Percentiles rank a stretch among this genome's conserved stretches.
Evolutionary conservation across 2,329 filamentous ascomycete genomes (phyloP).

Genomic region (Aspergillus calidoustus): DNA sequence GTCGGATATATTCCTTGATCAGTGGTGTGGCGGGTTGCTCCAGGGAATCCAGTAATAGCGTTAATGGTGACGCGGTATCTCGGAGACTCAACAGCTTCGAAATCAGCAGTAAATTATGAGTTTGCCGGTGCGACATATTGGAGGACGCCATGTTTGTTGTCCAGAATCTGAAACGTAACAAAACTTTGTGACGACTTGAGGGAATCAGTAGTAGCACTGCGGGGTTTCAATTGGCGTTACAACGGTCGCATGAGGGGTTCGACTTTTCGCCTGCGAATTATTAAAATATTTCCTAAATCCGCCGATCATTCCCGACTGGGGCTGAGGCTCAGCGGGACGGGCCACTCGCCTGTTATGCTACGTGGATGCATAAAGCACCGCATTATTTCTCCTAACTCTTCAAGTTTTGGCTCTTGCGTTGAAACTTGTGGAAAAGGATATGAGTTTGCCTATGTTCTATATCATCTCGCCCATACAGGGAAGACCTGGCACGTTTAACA

Average conservation of each 20-base stretch:
- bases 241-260: constrained; percentile 22
- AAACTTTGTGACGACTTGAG: neutral
- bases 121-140: constrained; percentile 67
- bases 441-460: no score
- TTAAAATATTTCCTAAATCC: constrained; percentile 36
- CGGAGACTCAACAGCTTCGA: constrained; percentile 79
- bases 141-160: constrained; percentile 38
- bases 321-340: constrained; percentile 41
- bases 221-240: constrained; percentile 19
- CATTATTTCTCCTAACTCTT: no score
- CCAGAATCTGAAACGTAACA: neutral
- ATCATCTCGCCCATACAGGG: no score
- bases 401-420: no score
- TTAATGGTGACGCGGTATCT: constrained; percentile 83
- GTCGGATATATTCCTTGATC: constrained; percentile 71
- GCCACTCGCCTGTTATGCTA: constrained; percentile 21
- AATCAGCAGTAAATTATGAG: constrained; percentile 82
- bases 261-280: constrained; percentile 27
- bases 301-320: constrained; percentile 27
- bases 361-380: no score
- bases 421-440: no score
- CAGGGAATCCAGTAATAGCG: constrained; percentile 80
- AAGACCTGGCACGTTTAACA: no score
- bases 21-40: constrained; percentile 78
- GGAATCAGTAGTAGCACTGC: constrained; percentile 6